These are phyloP conservation scores for Ganoderma leucocontextum DNA, from an alignment of 1,284 basidiomycete genomes.

Conservation along the genomic window DNA sequence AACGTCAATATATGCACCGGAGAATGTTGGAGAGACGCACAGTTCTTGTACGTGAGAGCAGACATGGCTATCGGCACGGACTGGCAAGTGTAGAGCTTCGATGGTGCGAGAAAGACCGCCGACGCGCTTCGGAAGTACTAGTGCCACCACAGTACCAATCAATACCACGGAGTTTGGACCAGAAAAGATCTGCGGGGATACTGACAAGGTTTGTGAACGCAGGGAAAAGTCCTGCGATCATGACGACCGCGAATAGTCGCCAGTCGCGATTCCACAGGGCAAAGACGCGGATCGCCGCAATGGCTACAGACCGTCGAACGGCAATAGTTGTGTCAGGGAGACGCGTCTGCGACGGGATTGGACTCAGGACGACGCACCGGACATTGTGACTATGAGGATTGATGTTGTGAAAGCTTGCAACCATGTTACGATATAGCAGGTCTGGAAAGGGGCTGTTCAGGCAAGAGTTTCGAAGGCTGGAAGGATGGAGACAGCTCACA, in stretches of 20 bases:
- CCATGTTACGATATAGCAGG: conserved; percentile 23
- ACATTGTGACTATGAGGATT: conserved; percentile 19
- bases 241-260: conserved; percentile 19
- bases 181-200: not conserved
- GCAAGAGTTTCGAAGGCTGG: not conserved
- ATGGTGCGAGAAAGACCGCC: conserved; percentile 20
- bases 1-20: not conserved
- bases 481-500: conserved; percentile 12
- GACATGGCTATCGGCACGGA: conserved; percentile 22
- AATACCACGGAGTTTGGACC: not conserved
- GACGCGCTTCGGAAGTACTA: conserved; percentile 30
- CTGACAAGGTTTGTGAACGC: conserved; percentile 30
- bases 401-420: conserved; percentile 24
- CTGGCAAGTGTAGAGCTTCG: conserved; percentile 27
- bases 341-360: not conserved
- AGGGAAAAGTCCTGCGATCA: conserved; percentile 27
- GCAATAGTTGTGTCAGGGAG: not conserved
- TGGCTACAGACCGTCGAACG: conserved; percentile 13
- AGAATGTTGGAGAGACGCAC: conserved; percentile 10
- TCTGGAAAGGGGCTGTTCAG: not conserved
- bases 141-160: not conserved
- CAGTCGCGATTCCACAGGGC: conserved; percentile 31
- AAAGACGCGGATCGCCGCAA: conserved; percentile 29
- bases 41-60: conserved; percentile 13
- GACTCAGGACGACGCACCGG: conserved; percentile 18